phyloP scores from a whole-genome alignment of 2,329 filamentous ascomycete genomes.

The Proliferodiscus dingleyae region DNA sequence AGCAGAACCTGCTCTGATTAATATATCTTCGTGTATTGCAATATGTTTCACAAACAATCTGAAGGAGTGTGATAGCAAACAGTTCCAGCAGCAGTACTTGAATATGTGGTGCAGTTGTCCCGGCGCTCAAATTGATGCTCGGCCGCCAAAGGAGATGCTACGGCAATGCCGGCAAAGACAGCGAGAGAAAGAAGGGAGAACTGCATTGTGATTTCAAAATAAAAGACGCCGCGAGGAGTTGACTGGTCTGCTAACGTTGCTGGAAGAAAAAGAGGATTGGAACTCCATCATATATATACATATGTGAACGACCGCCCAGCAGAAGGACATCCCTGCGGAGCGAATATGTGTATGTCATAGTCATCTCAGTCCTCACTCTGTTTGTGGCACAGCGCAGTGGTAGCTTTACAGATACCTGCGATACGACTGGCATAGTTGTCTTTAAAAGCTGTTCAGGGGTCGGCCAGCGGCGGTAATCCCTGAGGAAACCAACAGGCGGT shows the following conservation, averaged over 20 bases:
- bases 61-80: conserved; percentile 10
- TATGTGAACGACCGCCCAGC: neutral
- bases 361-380: neutral
- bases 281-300: neutral
- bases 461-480: no score
- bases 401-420: neutral
- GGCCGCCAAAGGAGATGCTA: conserved; percentile 4
- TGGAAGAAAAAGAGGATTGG: neutral
- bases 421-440: no score
- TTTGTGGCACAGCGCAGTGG: neutral
- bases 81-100: conserved; percentile 5
- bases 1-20: conserved; percentile 1
- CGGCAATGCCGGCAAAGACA: conserved; percentile 1
- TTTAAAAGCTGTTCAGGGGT: no score
- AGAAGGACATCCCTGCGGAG: neutral
- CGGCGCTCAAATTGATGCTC: neutral
- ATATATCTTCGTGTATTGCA: neutral
- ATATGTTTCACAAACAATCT: neutral
- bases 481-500: no score
- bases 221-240: neutral
- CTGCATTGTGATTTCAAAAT: conserved; percentile 4
- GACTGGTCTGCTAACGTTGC: neutral
- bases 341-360: neutral
- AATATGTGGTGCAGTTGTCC: conserved; percentile 9
- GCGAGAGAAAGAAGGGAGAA: conserved; percentile 6